Base-by-base conservation (phyloP, 2,329 filamentous ascomycete genomes). In the Aspergillus texensis region DNA sequence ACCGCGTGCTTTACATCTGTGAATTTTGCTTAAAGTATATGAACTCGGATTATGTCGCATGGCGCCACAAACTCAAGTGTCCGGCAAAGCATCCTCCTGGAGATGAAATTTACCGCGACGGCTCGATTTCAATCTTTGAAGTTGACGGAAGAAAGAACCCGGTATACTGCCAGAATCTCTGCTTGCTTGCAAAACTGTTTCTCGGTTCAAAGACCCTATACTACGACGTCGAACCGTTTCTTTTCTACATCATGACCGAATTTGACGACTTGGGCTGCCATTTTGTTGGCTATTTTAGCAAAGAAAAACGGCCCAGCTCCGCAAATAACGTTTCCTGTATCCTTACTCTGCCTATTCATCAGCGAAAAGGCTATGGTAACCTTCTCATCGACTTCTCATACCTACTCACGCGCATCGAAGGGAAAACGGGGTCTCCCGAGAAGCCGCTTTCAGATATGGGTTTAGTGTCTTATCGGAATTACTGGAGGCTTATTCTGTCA, bases 11-110 rank as follows among this genome's bases (percentile, higher is more conserved):
- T n/a, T 98, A 97, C 79, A 98, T 99, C 67, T 99, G 95, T 84
- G 96, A 99, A 78, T 99, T 98, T 78, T 99, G 95, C 76, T 84
- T 99, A 64, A 99, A 98, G 80, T 99, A 99, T 81, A 97, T 99
- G 93, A 97, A 96, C 78, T 98, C 95, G 21, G 94, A 97, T 76
- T 98, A 96, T 72, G 95, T 99, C 32, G 94, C 95, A 16, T 98
- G 94, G 93, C 88, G 95, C 59, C 95, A 99, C 79, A 98, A 98
- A 81, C 86, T 93, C 71, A 99, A 99, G 81, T 99, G 95, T 71
- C 91, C 93, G 6, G 93, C 93, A 41, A 98, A 98, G 77, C 94
- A 98, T 74, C 96, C 95, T 4, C 96, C 96, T 0, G 95, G 95
- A 28, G 95, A 99, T 73, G 95, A 99, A 76, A 98, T 99, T 57